phyloP scores from a whole-genome alignment of 2,329 filamentous ascomycete species.

The Fusarium robinianum region DNA sequence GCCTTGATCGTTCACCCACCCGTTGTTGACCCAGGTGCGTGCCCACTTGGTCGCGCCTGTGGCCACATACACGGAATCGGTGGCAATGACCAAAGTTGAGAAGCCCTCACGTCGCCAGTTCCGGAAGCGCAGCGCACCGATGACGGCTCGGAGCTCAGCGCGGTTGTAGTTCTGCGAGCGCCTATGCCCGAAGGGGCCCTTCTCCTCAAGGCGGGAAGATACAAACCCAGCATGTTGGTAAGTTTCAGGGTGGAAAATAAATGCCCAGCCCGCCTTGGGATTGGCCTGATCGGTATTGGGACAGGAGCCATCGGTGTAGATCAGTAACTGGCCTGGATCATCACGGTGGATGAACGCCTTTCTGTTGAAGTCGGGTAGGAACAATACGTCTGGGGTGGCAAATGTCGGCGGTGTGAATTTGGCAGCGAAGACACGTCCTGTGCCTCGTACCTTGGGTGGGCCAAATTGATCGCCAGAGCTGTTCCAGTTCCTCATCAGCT shows the following conservation, averaged over 20 bases:
- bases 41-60: conserved; percentile 16
- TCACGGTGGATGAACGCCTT: conserved; percentile 16
- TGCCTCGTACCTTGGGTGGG: too few relatives aligned
- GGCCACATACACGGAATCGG: conserved; percentile 18
- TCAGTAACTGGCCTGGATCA: conserved; percentile 37
- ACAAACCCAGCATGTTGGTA: not conserved
- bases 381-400: too few relatives aligned
- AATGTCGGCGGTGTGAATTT: too few relatives aligned
- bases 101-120: conserved; percentile 36
- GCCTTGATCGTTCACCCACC: conserved; percentile 47
- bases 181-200: conserved; percentile 47
- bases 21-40: conserved; percentile 38
- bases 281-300: conserved; percentile 46
- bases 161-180: conserved; percentile 52
- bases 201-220: conserved; percentile 46
- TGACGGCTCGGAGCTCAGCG: conserved; percentile 19
- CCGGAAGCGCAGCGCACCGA: conserved; percentile 9
- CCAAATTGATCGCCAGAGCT: too few relatives aligned
- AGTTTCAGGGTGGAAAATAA: conserved; percentile 34
- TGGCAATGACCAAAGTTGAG: conserved; percentile 48
- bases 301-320: conserved; percentile 53
- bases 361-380: too few relatives aligned
- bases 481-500: too few relatives aligned
- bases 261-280: conserved; percentile 47
- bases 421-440: too few relatives aligned